Evolutionary conservation across 192 early-diverging fungal species (phyloP).

Genomic region (Mortierella hygrophila): DNA sequence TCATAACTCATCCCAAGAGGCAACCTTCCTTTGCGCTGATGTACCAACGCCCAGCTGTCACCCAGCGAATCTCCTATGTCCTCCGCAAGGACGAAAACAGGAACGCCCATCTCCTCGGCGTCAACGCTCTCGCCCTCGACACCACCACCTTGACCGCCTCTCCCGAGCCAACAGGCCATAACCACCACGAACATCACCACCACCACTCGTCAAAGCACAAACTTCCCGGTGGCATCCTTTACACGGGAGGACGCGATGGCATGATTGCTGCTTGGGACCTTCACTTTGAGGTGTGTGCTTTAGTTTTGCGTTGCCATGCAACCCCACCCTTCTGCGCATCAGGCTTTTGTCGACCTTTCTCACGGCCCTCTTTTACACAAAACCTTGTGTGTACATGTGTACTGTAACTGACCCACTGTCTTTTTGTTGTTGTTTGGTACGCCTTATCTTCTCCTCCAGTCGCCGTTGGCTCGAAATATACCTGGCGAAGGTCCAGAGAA

Average conservation of each 20-base stretch:
- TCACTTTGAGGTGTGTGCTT: constrained; percentile 59
- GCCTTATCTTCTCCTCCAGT: constrained; percentile 2
- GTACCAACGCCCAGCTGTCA: constrained; percentile 55
- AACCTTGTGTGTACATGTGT: background rate
- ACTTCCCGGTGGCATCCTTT: constrained; percentile 77
- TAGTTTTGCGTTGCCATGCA: background rate
- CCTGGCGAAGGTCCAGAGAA: constrained; percentile 42
- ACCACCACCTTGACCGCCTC: constrained; percentile 42
- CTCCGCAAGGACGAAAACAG: constrained; percentile 65
- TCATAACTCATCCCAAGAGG: background rate
- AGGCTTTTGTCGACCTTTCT: background rate
- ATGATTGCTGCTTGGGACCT: constrained; percentile 90
- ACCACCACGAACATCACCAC: constrained; percentile 23
- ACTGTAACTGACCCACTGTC: background rate
- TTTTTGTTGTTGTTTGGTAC: background rate
- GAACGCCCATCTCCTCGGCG: constrained; percentile 83
- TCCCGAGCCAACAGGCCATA: background rate
- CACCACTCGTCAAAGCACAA: constrained; percentile 11
- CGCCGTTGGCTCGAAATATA: constrained; percentile 43
- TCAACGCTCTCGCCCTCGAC: constrained; percentile 88
- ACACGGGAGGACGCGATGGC: constrained; percentile 92
- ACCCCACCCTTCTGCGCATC: background rate
- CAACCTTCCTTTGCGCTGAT: constrained; percentile 12
- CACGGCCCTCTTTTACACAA: constrained; percentile 3
- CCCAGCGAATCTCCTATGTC: constrained; percentile 69